A percentile compares a stretch with the other conserved stretches of the same genome.
Conservation (phyloP, 1,284 basidiomycete genomes). For the Moesziomyces sp. region DNA sequence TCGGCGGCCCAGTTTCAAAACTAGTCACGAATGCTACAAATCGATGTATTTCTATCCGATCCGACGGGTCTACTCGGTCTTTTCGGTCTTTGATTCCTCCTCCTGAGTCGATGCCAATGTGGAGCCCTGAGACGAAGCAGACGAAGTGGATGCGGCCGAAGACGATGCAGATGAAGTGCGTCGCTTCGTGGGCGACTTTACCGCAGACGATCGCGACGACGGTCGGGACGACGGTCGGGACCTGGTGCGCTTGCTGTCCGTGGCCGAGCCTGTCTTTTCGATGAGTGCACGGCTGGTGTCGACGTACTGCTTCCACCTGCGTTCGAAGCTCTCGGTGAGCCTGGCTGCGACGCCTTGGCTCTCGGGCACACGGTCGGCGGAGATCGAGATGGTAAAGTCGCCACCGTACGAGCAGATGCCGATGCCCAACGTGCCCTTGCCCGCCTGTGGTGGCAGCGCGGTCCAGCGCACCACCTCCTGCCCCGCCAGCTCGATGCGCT, state of each 20-base stretch:
- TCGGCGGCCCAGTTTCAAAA: slow-evolving; percentile 29
- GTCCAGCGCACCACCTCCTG: slow-evolving; percentile 49
- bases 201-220: slow-evolving; percentile 5
- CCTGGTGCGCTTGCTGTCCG: slow-evolving; percentile 4
- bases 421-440: slow-evolving; percentile 60
- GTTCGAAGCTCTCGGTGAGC: slow-evolving; percentile 50
- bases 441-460: slow-evolving; percentile 61
- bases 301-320: slow-evolving; percentile 45
- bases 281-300: slow-evolving; percentile 20
- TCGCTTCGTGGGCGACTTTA: slow-evolving; percentile 3
- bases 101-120: not conserved
- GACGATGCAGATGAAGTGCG: slow-evolving; percentile 2
- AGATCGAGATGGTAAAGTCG: slow-evolving; percentile 54
- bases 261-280: slow-evolving; percentile 20
- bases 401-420: slow-evolving; percentile 64
- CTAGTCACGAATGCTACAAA: not conserved
- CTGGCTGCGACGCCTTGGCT: slow-evolving; percentile 53
- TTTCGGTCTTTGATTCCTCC: slow-evolving; percentile 5
- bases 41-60: not conserved
- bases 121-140: not conserved
- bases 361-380: slow-evolving; percentile 54
- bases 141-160: slow-evolving; percentile 7
- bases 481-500: slow-evolving; percentile 51
- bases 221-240: not conserved
- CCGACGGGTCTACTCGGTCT: not conserved